Evolutionary conservation across 2,329 filamentous ascomycete species (phyloP), one percentile per base, ranked within the genome.

Genomic region (Penicillium brasilianum): DNA sequence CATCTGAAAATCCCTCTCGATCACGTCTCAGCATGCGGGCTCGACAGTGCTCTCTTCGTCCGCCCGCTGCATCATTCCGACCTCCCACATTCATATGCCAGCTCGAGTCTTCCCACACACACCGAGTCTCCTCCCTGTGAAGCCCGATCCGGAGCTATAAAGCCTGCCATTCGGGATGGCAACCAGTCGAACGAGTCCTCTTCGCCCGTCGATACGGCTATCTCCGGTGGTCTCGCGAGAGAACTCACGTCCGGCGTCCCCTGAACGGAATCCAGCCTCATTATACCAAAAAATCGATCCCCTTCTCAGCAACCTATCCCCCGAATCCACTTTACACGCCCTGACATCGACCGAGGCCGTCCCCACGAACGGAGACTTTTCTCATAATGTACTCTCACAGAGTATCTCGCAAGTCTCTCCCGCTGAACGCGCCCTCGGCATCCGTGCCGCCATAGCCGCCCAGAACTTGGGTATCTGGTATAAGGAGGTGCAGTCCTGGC

Each of bases 381-480:
- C 77, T 13, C 73, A 80, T 55, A 75, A 78, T 68, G 72, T 78
- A 32, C 71, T 83, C 16, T 71, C 75, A 32, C 76, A 77, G 51
- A 85, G 84, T 72, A 85, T 88, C 65, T 80, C 83, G 2, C 78
- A 80, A 60, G 84, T 85, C 11, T 85, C 85, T 2, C 74, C 79
- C 1, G 80, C 83, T 11, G 85, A 89, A 73, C 80, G 85, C 66
- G 84, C 84, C 32, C 76, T 88, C 62, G 87, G 85, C 8, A 81
- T 83, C 55, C 81, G 85, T 63, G 86, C 87, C 28, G 86, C 86
- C 30, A 78, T 85, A 69, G 83, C 83, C 28, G 85, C 85, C 30
- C 81, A 88, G 69, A 83, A 84, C 59, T 72, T 89, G 62, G 81
- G 82, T 66, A 76, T 81, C 66, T 89, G 87, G 87, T 81, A 82